A percentile compares a stretch with the other conserved stretches of the same genome.
These are phyloP conservation scores for Cyberlindnera euphorbiiphila DNA, from an alignment of 805 yeast genomes.

Conservation along the genomic window DNA sequence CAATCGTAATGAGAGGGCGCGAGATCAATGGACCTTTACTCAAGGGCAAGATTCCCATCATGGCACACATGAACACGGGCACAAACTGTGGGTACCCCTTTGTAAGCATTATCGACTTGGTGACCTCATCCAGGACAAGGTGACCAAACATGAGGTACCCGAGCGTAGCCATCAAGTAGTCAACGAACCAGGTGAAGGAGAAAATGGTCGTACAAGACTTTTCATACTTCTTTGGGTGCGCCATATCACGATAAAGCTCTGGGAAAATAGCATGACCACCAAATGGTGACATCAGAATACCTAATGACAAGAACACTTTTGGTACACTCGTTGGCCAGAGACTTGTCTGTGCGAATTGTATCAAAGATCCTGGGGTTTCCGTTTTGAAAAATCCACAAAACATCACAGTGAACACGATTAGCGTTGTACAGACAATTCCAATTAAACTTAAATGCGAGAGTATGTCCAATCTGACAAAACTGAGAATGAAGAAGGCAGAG, in stretches of 20 bases:
- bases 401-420: slow-evolving; percentile 43
- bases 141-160: slow-evolving; percentile 83
- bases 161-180: slow-evolving; percentile 54
- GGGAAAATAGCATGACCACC: slow-evolving; percentile 87
- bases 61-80: slow-evolving; percentile 36
- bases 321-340: slow-evolving; percentile 36
- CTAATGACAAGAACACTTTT: slow-evolving; percentile 48
- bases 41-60: slow-evolving; percentile 70
- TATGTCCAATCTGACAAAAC: slow-evolving; percentile 53
- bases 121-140: slow-evolving; percentile 64
- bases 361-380: slow-evolving; percentile 51
- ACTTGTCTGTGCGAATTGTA: slow-evolving; percentile 41
- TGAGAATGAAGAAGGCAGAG: slow-evolving; percentile 38
- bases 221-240: slow-evolving; percentile 61
- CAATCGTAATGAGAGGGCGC: slow-evolving; percentile 64
- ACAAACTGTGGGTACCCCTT: slow-evolving; percentile 64
- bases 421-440: slow-evolving; percentile 54
- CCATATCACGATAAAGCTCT: slow-evolving; percentile 69
- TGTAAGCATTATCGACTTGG: slow-evolving; percentile 66
- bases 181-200: slow-evolving; percentile 53
- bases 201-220: slow-evolving; percentile 53
- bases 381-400: slow-evolving; percentile 43
- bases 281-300: slow-evolving; percentile 72
- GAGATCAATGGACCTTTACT: slow-evolving; percentile 73
- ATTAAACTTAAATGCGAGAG: slow-evolving; percentile 50